Conservation (phyloP, 495 filamentous ascomycete genomes). For the Podospora appendiculata region DNA sequence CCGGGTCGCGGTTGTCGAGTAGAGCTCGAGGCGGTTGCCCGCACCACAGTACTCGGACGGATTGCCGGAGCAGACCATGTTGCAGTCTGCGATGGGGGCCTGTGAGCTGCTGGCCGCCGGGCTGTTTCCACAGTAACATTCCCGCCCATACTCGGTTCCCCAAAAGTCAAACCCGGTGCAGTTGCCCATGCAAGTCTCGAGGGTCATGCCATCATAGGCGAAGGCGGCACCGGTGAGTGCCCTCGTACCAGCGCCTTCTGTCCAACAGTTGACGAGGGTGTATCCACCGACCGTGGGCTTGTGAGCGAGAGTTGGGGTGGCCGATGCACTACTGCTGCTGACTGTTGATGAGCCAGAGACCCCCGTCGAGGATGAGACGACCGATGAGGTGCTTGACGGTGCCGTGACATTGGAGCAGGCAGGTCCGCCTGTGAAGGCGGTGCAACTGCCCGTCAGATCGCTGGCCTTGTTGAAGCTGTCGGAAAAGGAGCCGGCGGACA, state of each 20-base stretch:
- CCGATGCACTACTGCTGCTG: slow-evolving; percentile 10
- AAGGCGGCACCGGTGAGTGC: slow-evolving; percentile 29
- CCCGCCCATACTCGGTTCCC: slow-evolving; percentile 42
- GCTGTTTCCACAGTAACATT: slow-evolving; percentile 47
- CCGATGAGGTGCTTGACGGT: slow-evolving; percentile 17
- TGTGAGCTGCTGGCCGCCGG: slow-evolving; percentile 30
- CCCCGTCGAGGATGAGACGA: slow-evolving; percentile 12
- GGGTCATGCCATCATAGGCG: slow-evolving; percentile 42
- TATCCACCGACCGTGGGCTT: slow-evolving; percentile 34
- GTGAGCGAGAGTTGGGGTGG: slow-evolving; percentile 25
- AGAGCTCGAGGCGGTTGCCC: slow-evolving; percentile 37
- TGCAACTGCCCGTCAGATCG: slow-evolving; percentile 32
- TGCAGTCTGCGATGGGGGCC: slow-evolving; percentile 36
- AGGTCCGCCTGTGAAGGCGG: slow-evolving; percentile 14
- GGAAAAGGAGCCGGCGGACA: slow-evolving; percentile 32
- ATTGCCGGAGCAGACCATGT: slow-evolving; percentile 42
- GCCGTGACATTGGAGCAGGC: slow-evolving; percentile 16
- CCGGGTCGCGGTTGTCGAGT: slow-evolving; percentile 33
- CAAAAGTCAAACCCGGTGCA: slow-evolving; percentile 40
- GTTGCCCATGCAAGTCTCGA: slow-evolving; percentile 38
- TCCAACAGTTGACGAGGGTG: slow-evolving; percentile 35
- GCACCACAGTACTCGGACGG: slow-evolving; percentile 36
- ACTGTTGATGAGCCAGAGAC: slow-evolving; percentile 11
- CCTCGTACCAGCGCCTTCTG: slow-evolving; percentile 33
- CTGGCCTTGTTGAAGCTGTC: slow-evolving; percentile 36